Evolutionary conservation across 1,284 basidiomycete species (phyloP).

Genomic region (Cryptococcus jaspeensis): DNA sequence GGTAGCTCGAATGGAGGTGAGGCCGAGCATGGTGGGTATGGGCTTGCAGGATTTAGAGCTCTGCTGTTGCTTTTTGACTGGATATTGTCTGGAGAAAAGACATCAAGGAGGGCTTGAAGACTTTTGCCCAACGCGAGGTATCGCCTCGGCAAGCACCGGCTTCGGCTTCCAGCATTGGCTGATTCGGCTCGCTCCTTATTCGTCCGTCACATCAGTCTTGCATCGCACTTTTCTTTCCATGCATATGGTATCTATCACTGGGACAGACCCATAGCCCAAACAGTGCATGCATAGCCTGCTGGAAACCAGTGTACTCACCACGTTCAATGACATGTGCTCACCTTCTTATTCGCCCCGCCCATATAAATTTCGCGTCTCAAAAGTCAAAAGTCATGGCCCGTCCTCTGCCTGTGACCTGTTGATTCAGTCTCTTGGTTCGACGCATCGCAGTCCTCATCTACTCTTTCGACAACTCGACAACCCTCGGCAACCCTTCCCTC

Average conservation of each 20-base stretch:
- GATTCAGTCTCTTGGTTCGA: neutral
- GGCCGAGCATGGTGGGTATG: slow-evolving; percentile 15
- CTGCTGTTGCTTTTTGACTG: neutral
- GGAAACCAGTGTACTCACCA: too few relatives aligned
- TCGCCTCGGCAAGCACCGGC: too few relatives aligned
- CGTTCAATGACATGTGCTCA: too few relatives aligned
- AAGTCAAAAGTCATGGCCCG: neutral
- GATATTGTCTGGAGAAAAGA: neutral
- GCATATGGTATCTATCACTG: too few relatives aligned
- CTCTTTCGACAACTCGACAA: neutral
- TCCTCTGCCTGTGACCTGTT: neutral
- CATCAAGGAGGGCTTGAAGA: neutral
- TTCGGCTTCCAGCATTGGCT: too few relatives aligned
- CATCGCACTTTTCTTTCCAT: too few relatives aligned
- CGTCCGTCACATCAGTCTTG: too few relatives aligned
- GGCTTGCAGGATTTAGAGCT: neutral
- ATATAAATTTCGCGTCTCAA: neutral
- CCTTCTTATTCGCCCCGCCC: too few relatives aligned
- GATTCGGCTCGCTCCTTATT: too few relatives aligned
- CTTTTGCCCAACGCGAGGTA: neutral
- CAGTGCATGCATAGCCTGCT: too few relatives aligned
- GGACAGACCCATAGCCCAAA: too few relatives aligned
- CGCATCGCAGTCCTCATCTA: neutral
- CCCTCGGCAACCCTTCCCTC: too few relatives aligned
- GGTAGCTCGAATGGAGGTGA: slow-evolving; percentile 8